A percentile compares a stretch with the other conserved stretches of the same genome.
phyloP scores from a whole-genome alignment of 1,284 basidiomycete species.

The Heterobasidion annosum region DNA sequence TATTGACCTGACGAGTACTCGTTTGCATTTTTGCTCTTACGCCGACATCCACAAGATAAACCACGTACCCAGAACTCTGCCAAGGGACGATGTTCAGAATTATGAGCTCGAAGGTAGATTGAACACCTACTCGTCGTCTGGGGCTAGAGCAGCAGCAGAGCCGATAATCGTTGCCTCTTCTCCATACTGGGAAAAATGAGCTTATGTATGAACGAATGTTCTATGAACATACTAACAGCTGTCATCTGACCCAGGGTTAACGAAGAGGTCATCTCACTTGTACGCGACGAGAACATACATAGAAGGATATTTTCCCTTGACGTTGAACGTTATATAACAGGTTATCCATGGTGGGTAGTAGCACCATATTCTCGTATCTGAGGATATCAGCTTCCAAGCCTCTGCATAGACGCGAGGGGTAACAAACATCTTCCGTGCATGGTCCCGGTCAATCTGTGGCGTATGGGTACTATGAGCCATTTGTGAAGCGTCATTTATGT shows the following conservation, averaged over 20 bases:
- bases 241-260: conserved; percentile 49
- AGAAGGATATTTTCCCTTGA: conserved; percentile 92
- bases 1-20: conserved; percentile 53
- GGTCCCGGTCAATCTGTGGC: conserved; percentile 57
- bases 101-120: neutral
- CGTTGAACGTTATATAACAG: conserved; percentile 88
- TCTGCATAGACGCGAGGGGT: neutral
- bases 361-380: conserved; percentile 77
- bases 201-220: conserved; percentile 2
- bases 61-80: conserved; percentile 48
- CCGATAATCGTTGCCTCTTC: conserved; percentile 92
- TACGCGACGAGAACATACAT: conserved; percentile 41
- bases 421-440: conserved; percentile 64
- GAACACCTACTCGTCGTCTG: conserved; percentile 76
- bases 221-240: conserved; percentile 37
- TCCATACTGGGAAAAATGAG: conserved; percentile 48
- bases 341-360: conserved; percentile 82
- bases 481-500: neutral
- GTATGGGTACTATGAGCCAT: neutral
- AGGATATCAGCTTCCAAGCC: neutral
- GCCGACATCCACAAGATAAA: neutral
- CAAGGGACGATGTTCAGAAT: neutral
- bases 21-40: too few species aligned
- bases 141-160: conserved; percentile 76
- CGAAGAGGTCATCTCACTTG: too few species aligned